A percentile compares a stretch with the other conserved stretches of the same genome.
phyloP scores from a whole-genome alignment of 257 asterid species.

The Nicotiana noctiflora region DNA sequence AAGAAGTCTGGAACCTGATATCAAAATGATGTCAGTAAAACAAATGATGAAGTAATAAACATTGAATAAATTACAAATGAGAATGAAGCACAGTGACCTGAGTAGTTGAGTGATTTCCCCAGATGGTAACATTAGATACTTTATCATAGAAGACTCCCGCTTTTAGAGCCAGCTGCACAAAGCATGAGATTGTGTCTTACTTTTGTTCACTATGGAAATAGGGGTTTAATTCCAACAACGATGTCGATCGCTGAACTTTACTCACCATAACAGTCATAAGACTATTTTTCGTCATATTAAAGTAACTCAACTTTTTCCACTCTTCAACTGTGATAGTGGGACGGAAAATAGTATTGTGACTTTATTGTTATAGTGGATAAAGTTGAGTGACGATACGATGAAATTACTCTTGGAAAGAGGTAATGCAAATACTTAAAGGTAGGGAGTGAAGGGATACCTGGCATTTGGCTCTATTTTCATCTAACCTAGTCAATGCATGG shows the following conservation, averaged over 20 bases:
- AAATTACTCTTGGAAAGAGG: neutral
- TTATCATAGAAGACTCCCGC: conserved; percentile 96
- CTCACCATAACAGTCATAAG: no score
- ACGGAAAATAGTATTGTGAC: neutral
- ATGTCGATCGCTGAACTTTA: no score
- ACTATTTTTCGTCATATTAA: neutral
- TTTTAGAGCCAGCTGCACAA: conserved; percentile 73
- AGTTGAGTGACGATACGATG: neutral
- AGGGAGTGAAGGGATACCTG: conserved; percentile 40
- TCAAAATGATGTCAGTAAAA: neutral
- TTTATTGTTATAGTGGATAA: neutral
- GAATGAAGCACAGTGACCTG: conserved; percentile 43
- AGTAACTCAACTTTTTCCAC: neutral
- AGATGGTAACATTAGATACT: conserved; percentile 86
- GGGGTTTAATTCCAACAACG: no score
- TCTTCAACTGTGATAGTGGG: neutral
- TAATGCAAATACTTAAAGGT: neutral
- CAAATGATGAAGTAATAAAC: neutral
- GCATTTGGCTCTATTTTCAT: conserved; percentile 97
- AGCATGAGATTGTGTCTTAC: neutral
- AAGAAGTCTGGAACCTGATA: conserved; percentile 88
- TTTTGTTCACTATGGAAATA: neutral
- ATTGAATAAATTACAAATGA: neutral
- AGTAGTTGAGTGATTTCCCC: conserved; percentile 99
- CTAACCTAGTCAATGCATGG: conserved; percentile 93